Percentiles rank a stretch among this genome's conserved stretches.
Conservation (phyloP, 73 alveolate genomes). For the Uronychia setigera region DNA sequence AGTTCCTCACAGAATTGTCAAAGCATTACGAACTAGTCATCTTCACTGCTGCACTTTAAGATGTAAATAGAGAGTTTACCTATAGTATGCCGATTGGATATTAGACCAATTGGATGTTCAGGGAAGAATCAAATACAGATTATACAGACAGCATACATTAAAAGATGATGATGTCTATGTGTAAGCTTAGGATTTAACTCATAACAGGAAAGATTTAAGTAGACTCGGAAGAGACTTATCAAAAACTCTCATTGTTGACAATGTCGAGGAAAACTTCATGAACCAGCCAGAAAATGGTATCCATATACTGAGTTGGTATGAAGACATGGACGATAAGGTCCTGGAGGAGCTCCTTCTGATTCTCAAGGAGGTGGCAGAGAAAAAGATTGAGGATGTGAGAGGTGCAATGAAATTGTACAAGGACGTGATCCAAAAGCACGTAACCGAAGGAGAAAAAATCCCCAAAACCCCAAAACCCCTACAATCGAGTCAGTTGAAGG, state of each 20-base stretch:
- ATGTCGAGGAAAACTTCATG: constrained; percentile 61
- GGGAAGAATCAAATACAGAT: constrained; percentile 19
- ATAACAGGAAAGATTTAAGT: constrained; percentile 55
- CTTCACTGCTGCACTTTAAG: constrained; percentile 76
- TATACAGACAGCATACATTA: constrained; percentile 74
- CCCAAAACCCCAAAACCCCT: background rate
- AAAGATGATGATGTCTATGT: background rate
- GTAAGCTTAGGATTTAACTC: constrained; percentile 30
- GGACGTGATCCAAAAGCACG: background rate
- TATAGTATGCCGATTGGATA: constrained; percentile 79
- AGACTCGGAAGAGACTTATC: constrained; percentile 66
- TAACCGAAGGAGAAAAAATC: background rate
- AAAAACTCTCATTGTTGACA: constrained; percentile 62
- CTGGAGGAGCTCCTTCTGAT: constrained; percentile 44
- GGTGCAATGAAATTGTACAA: background rate
- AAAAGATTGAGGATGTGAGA: constrained; percentile 6
- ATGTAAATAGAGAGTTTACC: background rate
- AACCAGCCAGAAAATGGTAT: constrained; percentile 83
- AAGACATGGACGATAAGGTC: constrained; percentile 77
- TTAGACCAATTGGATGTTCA: constrained; percentile 62
- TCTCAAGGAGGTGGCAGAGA: constrained; percentile 32
- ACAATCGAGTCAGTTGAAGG: too few species aligned
- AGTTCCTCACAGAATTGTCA: constrained; percentile 48
- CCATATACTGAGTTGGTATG: constrained; percentile 74
- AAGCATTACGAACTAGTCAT: constrained; percentile 72